Evolutionary conservation across 176 grass and related monocot species (phyloP), one percentile per base, ranked within the genome.

Genomic region (Coix lacrymajobi): DNA sequence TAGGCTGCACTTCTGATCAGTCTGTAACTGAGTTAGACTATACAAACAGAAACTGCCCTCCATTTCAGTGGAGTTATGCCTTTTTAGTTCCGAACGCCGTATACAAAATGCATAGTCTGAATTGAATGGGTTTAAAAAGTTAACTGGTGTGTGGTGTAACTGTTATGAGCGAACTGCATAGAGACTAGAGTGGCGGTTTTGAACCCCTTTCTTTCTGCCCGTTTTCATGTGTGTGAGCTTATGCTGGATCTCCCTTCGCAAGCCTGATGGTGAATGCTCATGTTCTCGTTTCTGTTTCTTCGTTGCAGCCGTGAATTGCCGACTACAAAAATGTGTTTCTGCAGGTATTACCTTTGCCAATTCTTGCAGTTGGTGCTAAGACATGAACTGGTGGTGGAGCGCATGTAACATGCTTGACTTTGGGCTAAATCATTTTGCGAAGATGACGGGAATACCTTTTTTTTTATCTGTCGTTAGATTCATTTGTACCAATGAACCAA

Each of bases 81-180:
- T 58, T 81, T 84, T 29, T 82, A 25, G 64, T 76, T 43, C 7
- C 25, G 54, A 81, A 54, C 44, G 56, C 12, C 14, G 19, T 90
- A 84, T 87, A 77, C 71, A 84, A 45, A 83, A 72, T 28, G 46
- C 44, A 76, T 57, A 90, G 52, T 76, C 80, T 71, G 64, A 91
- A 84, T 11, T 49, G 77, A 44, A 31, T 76, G 56, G 77, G 41
- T 80, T 76, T 68, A 57, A 70, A 69, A 75, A 16, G 33, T 61
- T 79, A 17, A 76, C 77, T 49, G 75, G 40, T 77, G 83, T 81
- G 36, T 49, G 75, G 40, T 77, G 83, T 81, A 43, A 44, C 44
- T 2, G 14, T 65, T 64, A 22, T 84, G 56, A 82, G 76, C 46
- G 76, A 84, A 80, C 43, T 88, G 39, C 61, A 77, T 86, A 92